phyloP scores from a whole-genome alignment of 129 eudicot genomes.

The Mikania micrantha region DNA sequence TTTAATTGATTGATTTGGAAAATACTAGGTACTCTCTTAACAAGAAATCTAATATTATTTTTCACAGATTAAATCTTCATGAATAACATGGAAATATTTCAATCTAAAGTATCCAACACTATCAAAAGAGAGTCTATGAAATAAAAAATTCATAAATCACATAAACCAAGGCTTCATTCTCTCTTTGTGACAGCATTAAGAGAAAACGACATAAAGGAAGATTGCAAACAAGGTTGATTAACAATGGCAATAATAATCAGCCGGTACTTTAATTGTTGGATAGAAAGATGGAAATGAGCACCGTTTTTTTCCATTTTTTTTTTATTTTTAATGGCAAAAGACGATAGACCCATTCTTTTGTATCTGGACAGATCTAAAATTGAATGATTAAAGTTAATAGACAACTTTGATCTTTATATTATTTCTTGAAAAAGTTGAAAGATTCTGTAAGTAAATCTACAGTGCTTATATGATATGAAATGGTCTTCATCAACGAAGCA shows the following conservation, averaged over 20 bases:
- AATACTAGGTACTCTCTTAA: too few relatives aligned
- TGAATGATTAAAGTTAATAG: constrained; percentile 29
- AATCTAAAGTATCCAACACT: too few relatives aligned
- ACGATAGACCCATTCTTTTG: constrained; percentile 10
- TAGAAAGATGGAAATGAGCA: constrained; percentile 7
- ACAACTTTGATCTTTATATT: constrained; percentile 20
- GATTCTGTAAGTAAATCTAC: constrained; percentile 20
- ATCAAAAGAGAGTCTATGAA: too few relatives aligned
- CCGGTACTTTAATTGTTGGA: constrained; percentile 12
- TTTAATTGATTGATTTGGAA: too few relatives aligned
- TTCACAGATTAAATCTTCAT: too few relatives aligned
- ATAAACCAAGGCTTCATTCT: not conserved
- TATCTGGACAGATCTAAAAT: constrained; percentile 21
- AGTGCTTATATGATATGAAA: constrained; percentile 11
- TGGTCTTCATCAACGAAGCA: not conserved
- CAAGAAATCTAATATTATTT: too few relatives aligned
- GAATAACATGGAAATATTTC: too few relatives aligned
- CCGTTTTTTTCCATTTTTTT: constrained; percentile 6
- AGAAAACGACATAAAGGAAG: not conserved
- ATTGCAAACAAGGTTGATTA: not conserved
- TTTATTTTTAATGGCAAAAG: constrained; percentile 8
- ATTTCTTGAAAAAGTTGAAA: constrained; percentile 1
- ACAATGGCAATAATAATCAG: not conserved
- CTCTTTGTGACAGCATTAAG: not conserved
- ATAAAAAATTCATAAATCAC: too few relatives aligned